A percentile compares a stretch with the other conserved stretches of the same genome.
Evolutionary conservation across 2,329 filamentous ascomycete species (phyloP).

Genomic region (Zasmidium angulare): DNA sequence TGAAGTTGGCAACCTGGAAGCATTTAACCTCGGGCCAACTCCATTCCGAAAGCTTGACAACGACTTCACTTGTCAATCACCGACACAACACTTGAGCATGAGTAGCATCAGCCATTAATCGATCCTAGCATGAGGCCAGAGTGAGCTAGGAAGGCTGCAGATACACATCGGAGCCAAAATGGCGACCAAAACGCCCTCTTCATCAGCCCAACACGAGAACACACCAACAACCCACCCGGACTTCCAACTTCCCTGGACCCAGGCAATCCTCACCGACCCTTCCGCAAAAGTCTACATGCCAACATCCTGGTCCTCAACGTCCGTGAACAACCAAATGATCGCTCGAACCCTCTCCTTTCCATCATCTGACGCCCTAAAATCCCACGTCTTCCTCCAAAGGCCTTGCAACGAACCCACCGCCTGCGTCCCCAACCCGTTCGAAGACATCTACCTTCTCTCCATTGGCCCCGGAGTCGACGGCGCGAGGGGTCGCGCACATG

Average conservation of each 20-base stretch:
- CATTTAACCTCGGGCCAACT: too few species aligned
- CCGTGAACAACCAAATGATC: constrained; percentile 4
- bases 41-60: neutral
- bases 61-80: constrained; percentile 1
- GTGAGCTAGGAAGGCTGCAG: neutral
- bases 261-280: constrained; percentile 8
- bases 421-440: constrained; percentile 9
- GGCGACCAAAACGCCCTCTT: too few species aligned
- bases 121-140: neutral
- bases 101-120: too few species aligned
- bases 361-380: constrained; percentile 11
- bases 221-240: constrained; percentile 11
- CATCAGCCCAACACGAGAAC: neutral
- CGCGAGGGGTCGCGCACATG: constrained; percentile 24
- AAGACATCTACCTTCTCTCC: constrained; percentile 23
- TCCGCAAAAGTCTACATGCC: neutral
- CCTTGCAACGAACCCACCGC: constrained; percentile 20
- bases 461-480: constrained; percentile 24
- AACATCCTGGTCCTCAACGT: neutral
- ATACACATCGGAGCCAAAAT: neutral
- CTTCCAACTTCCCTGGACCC: constrained; percentile 16
- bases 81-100: neutral
- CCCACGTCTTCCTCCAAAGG: constrained; percentile 18
- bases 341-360: constrained; percentile 13
- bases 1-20: too few species aligned